These are phyloP conservation scores for Fusarium sp. DNA, from an alignment of 2,329 filamentous ascomycete species.

Conservation along the genomic window DNA sequence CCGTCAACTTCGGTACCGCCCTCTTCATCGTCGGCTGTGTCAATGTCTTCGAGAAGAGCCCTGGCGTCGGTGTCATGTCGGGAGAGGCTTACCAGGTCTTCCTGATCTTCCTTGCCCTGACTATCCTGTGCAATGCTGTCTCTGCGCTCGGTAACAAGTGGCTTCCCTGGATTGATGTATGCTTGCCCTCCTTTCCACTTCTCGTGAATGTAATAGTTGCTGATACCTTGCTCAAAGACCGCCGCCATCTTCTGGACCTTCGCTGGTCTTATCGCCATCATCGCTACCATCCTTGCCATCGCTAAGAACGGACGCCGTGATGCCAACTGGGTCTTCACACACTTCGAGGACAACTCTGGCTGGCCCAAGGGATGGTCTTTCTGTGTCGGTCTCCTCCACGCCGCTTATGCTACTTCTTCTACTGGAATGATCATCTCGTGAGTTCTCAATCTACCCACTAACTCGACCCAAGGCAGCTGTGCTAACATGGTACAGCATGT, in stretches of 20 bases:
- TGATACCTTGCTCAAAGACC: slow-evolving; percentile 56
- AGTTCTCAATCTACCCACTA: slow-evolving; percentile 43
- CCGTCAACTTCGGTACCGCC: slow-evolving; percentile 73
- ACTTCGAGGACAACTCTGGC: slow-evolving; percentile 73
- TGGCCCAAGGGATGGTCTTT: slow-evolving; percentile 78
- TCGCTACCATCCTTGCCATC: slow-evolving; percentile 68
- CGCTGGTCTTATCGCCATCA: slow-evolving; percentile 70
- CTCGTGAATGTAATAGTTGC: not conserved
- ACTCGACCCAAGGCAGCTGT: not conserved
- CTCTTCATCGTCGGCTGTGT: slow-evolving; percentile 73
- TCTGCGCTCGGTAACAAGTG: slow-evolving; percentile 73
- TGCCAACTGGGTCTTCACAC: slow-evolving; percentile 70
- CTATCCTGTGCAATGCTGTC: slow-evolving; percentile 68
- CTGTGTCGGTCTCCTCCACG: slow-evolving; percentile 75
- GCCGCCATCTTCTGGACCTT: slow-evolving; percentile 80
- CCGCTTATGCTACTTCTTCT: slow-evolving; percentile 76
- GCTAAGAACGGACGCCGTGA: slow-evolving; percentile 72
- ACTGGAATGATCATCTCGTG: slow-evolving; percentile 83
- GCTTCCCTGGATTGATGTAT: slow-evolving; percentile 64
- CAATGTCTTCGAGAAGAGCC: slow-evolving; percentile 59
- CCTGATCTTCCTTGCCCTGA: slow-evolving; percentile 76
- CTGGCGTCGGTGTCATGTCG: slow-evolving; percentile 60
- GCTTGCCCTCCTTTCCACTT: not conserved
- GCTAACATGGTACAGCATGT: slow-evolving; percentile 62
- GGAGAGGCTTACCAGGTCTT: slow-evolving; percentile 60